Evolutionary conservation across 2,329 filamentous ascomycete genomes (phyloP).

Genomic region (Arthrobotrys musiformis): DNA sequence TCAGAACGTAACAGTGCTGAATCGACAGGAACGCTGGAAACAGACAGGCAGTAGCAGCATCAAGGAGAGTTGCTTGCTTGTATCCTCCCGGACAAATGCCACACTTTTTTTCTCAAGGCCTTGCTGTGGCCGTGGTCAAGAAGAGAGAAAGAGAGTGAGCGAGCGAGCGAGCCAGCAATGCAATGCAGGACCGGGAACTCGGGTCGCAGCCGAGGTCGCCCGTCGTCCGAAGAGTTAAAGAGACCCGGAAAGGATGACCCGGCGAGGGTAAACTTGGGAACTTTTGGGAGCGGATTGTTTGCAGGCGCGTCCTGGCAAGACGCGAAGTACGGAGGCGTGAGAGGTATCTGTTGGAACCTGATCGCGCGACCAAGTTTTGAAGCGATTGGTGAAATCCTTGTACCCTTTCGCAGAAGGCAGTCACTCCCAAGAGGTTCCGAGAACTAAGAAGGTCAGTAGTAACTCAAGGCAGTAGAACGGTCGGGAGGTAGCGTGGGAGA

Average conservation of each 20-base stretch:
- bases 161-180: no score
- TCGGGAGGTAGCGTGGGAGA: not conserved
- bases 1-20: slow-evolving; percentile 15
- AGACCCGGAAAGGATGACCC: not conserved
- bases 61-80: slow-evolving; percentile 40
- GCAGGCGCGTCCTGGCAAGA: slow-evolving; percentile 24
- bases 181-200: slow-evolving; percentile 3
- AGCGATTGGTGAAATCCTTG: not conserved
- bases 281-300: not conserved
- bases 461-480: not conserved
- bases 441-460: not conserved
- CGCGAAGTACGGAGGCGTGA: slow-evolving; percentile 35
- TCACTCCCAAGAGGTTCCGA: not conserved
- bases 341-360: slow-evolving; percentile 1
- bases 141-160: not conserved
- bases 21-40: slow-evolving; percentile 51
- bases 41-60: slow-evolving; percentile 40
- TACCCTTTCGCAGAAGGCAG: not conserved
- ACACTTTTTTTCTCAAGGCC: not conserved
- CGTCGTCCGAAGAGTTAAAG: not conserved
- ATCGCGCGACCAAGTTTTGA: slow-evolving; percentile 45
- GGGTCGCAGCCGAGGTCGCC: slow-evolving; percentile 11
- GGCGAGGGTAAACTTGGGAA: not conserved
- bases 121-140: no score
- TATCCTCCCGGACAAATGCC: slow-evolving; percentile 25